Conservation (phyloP, 352 stramenopile genomes). For the Peronospora belbahrii region DNA sequence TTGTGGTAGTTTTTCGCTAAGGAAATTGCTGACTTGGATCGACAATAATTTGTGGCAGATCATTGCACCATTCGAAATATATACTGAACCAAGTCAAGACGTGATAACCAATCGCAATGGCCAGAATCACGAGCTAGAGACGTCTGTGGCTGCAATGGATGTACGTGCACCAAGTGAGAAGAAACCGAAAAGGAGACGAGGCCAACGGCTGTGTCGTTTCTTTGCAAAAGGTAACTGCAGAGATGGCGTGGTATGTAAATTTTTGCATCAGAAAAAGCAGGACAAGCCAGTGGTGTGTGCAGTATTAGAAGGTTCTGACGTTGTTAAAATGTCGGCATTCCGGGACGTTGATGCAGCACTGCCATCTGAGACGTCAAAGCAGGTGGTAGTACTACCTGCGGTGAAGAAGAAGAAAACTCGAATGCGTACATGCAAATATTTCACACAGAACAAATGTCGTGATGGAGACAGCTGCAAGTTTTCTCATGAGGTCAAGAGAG, state of each 20-base stretch:
- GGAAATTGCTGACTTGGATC: constrained; percentile 76
- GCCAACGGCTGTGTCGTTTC: constrained; percentile 34
- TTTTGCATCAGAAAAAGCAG: constrained; percentile 29
- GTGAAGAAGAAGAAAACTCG: constrained; percentile 17
- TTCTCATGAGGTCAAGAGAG: constrained; percentile 28
- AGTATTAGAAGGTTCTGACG: background rate
- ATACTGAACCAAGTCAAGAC: background rate
- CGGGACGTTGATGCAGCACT: constrained; percentile 14
- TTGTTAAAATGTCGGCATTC: constrained; percentile 4
- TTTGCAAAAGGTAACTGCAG: constrained; percentile 50
- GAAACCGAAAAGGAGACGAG: constrained; percentile 19
- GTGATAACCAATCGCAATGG: background rate
- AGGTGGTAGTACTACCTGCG: background rate
- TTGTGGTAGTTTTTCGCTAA: constrained; percentile 40
- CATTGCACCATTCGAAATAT: constrained; percentile 20
- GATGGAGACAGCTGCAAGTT: constrained; percentile 63
- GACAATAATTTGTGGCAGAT: constrained; percentile 69
- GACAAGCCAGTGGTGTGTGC: constrained; percentile 9
- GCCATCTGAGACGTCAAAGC: constrained; percentile 1
- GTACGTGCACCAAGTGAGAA: constrained; percentile 2
- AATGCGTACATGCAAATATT: constrained; percentile 44
- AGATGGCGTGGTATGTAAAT: constrained; percentile 45
- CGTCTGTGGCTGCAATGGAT: background rate
- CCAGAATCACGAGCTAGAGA: background rate
- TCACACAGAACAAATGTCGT: constrained; percentile 36